Evolutionary conservation across 768 basidiomycete genomes (phyloP).

Genomic region (Suillus spraguei): DNA sequence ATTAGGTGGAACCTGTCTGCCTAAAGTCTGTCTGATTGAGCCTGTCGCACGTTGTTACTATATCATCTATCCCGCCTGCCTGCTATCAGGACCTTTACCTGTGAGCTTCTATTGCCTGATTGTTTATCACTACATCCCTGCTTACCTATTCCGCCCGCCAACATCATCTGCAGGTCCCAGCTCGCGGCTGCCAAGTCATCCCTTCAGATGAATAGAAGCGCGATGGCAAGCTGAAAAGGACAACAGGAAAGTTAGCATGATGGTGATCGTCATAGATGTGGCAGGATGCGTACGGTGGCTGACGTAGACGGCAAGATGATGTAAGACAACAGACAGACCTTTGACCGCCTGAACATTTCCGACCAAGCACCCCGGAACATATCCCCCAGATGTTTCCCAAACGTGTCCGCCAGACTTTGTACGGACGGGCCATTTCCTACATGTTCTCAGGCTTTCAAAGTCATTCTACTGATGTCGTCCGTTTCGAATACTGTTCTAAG

Average conservation of each 20-base stretch:
- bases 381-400: too few species aligned
- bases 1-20: too few species aligned
- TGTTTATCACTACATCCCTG: too few species aligned
- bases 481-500: too few species aligned
- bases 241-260: neutral
- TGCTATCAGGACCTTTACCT: neutral
- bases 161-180: too few species aligned
- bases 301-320: neutral
- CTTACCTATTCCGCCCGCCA: too few species aligned
- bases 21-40: neutral
- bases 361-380: neutral
- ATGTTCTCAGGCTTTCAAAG: neutral
- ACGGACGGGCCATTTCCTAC: neutral
- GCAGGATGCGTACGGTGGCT: neutral
- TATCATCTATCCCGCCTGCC: neutral
- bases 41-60: neutral
- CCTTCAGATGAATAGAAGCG: neutral
- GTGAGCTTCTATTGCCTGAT: too few species aligned
- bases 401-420: neutral
- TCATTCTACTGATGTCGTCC: neutral
- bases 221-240: neutral
- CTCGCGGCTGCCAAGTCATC: neutral
- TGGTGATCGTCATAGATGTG: too few species aligned
- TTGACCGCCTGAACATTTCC: neutral
- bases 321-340: neutral